A percentile compares a stretch with the other conserved stretches of the same genome.
Conservation (phyloP, 352 stramenopile species). For the Phytophthora europaea region DNA sequence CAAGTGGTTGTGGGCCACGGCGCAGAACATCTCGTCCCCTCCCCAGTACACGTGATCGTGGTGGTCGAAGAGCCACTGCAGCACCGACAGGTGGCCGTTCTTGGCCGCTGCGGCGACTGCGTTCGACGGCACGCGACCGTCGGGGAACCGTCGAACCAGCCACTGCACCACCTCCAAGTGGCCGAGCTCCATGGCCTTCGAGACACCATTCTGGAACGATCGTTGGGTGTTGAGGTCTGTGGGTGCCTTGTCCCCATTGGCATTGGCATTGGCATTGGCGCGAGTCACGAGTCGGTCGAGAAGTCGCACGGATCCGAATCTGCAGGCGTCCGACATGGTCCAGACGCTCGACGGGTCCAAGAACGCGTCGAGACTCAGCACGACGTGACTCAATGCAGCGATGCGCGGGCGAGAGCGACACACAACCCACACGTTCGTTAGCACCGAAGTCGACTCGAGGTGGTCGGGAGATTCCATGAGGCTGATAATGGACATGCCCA, state of each 20-base stretch:
- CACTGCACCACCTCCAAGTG: slow-evolving; percentile 32
- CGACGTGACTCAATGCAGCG: slow-evolving; percentile 24
- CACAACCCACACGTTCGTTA: slow-evolving; percentile 30
- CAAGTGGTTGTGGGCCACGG: slow-evolving; percentile 33
- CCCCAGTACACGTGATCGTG: slow-evolving; percentile 45
- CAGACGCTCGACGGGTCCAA: slow-evolving; percentile 20
- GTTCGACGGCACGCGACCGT: slow-evolving; percentile 25
- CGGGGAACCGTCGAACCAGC: slow-evolving; percentile 22
- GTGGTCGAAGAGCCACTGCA: slow-evolving; percentile 44
- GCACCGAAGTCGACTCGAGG: not conserved
- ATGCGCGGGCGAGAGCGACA: slow-evolving; percentile 21
- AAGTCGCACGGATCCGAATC: slow-evolving; percentile 35
- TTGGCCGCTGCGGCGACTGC: slow-evolving; percentile 24
- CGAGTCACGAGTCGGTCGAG: slow-evolving; percentile 27
- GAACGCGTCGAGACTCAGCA: slow-evolving; percentile 16
- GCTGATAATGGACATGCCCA: no score
- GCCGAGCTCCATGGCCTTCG: slow-evolving; percentile 10
- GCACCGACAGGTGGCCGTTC: slow-evolving; percentile 36
- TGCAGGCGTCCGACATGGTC: slow-evolving; percentile 22
- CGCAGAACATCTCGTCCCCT: slow-evolving; percentile 40
- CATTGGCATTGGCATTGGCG: not conserved
- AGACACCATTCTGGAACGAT: slow-evolving; percentile 18
- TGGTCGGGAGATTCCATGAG: not conserved
- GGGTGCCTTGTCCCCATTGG: not conserved
- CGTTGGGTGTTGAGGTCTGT: not conserved